These are phyloP conservation scores for Xylaria acuta DNA, from an alignment of 495 filamentous ascomycete species.

Conservation along the genomic window DNA sequence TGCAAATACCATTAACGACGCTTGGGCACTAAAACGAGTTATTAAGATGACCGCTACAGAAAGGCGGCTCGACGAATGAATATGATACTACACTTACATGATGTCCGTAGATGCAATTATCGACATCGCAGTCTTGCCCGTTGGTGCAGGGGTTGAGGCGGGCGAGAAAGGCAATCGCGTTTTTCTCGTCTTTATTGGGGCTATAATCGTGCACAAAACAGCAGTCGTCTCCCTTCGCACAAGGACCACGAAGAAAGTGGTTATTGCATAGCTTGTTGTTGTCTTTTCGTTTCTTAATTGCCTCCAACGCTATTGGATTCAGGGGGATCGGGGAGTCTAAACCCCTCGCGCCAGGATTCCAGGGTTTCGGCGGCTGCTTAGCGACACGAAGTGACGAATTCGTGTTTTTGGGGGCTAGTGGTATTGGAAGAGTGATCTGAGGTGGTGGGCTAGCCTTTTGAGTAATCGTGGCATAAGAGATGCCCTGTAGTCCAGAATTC, in stretches of 20 bases:
- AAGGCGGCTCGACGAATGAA: background rate
- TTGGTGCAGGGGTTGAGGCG: constrained; percentile 80
- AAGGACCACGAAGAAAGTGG: constrained; percentile 77
- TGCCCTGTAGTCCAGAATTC: constrained; percentile 21
- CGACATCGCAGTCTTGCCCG: constrained; percentile 74
- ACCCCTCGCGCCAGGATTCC: constrained; percentile 61
- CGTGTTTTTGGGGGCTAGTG: constrained; percentile 26
- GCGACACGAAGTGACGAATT: constrained; percentile 21
- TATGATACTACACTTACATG: constrained; percentile 44
- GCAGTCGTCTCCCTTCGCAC: constrained; percentile 73
- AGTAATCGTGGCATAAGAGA: constrained; percentile 46
- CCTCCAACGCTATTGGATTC: constrained; percentile 70
- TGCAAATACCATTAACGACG: constrained; percentile 49
- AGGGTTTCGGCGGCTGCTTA: constrained; percentile 34
- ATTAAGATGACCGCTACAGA: constrained; percentile 16
- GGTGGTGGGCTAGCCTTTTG: constrained; percentile 46
- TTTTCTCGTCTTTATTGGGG: constrained; percentile 68
- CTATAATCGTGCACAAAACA: constrained; percentile 78
- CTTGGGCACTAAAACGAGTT: constrained; percentile 44
- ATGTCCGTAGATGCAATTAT: constrained; percentile 87
- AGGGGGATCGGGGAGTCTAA: constrained; percentile 56
- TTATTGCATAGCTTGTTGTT: constrained; percentile 85
- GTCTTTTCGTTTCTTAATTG: constrained; percentile 75
- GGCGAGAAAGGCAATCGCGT: constrained; percentile 71
- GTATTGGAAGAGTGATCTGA: constrained; percentile 42